Base-by-base conservation (phyloP, 345 rosid species). In the Corchorus capsularis region DNA sequence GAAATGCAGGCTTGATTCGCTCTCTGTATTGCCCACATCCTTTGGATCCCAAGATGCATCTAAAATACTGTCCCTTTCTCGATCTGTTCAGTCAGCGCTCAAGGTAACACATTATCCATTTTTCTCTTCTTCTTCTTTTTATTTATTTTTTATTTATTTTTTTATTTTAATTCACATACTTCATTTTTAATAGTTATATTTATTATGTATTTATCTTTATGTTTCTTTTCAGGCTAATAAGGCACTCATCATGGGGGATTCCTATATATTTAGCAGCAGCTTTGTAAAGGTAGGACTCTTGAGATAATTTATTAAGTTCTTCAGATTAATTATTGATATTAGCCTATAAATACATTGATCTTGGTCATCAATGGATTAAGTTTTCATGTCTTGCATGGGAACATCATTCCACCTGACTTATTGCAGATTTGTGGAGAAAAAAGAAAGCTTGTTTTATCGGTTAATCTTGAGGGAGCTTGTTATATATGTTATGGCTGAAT, bases 1-100 rank as follows among this genome's bases (percentile, higher is more conserved):
- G 78, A 15, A 66, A 74, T 88, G 86, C 91, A 95, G 99, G 99
- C 87, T 95, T 66, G 97, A 92, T 85, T 86, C 94, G 64, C 92
- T 93, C 70, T 86, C 99, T 75, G 87, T 93, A 77, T 82, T 95
- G 72, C 93, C 98, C 45, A 12, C 94, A 19, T 88, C 89, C 27
- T 91, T 95, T 78, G 84, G 86, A 69, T 39, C 86, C 41, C 88
- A 89, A 72, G 99, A 95, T 86, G 97, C 97, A 77, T 86, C 88
- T 37, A 92, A 89, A 79, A 83, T 93, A 76, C 78, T 95, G 82
- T 88, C 89, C 64, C 86, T 87, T 84, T 92, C 93, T 79, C 90
- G 91, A 20, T 92, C 93, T 45, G 84, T 92, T 84, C 89, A 86
- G 78, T 87, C 86, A 12, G 90, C 93, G 50, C 82, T 89, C 63